Percentiles rank a stretch among this genome's conserved stretches.
These are phyloP conservation scores for Garcia nutans DNA, from an alignment of 345 rosid species.

Conservation along the genomic window DNA sequence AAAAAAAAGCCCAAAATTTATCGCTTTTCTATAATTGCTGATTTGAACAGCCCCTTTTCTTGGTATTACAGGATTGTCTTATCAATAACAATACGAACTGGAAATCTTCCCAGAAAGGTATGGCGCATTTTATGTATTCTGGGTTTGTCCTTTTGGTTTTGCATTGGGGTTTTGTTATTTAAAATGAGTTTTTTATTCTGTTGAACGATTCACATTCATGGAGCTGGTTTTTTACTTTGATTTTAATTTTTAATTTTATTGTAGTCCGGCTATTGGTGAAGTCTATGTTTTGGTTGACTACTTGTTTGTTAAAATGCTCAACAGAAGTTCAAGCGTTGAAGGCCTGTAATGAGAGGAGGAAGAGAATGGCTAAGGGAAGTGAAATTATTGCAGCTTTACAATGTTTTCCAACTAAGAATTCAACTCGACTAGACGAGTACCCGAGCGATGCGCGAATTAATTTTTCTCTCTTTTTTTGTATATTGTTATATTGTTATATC, in stretches of 20 bases:
- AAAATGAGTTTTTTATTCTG: not conserved
- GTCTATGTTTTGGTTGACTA: not conserved
- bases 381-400: conserved; percentile 10
- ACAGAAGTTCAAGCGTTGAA: conserved; percentile 65
- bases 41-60: not conserved
- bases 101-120: conserved; percentile 87
- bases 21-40: not conserved
- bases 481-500: too few relatives aligned
- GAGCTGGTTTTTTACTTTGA: not conserved
- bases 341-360: conserved; percentile 53
- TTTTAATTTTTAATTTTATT: not conserved
- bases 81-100: conserved; percentile 66
- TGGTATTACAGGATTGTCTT: conserved; percentile 66
- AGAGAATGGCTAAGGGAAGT: conserved; percentile 28
- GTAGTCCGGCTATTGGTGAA: too few relatives aligned
- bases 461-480: too few relatives aligned
- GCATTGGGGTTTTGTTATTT: not conserved
- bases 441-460: too few relatives aligned
- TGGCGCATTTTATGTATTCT: not conserved
- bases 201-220: not conserved
- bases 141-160: not conserved
- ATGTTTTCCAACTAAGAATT: not conserved
- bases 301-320: conserved; percentile 19
- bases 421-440: too few relatives aligned
- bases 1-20: conserved; percentile 23